Evolutionary conservation across 208 protist species (phyloP), one percentile per base, ranked within the genome.

Genomic region (Acanthamoeba triangularis): DNA sequence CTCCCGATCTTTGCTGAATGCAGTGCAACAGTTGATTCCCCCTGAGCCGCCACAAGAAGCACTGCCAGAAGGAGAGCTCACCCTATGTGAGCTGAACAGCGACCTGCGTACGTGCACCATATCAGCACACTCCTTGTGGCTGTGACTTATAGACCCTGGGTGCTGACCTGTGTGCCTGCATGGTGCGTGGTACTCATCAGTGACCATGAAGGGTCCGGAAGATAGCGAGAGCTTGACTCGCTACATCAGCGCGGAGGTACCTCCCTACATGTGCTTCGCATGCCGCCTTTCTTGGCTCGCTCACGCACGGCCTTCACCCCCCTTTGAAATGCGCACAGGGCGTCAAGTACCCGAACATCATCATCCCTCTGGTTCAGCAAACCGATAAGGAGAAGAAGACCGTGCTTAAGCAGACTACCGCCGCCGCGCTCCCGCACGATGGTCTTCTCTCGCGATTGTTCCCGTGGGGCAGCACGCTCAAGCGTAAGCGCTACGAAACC

Each of bases 1-100:
- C n/a, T 4, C 20, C 37, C 18, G 1, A n/a, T 80, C 16, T 80
- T 25, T 11, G 10, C 28, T 3, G 67, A 35, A 11, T 76, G 30
- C 76, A 88, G 80, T 88, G 41, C 80, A 88, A 63, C 80, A 88
- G 52, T 6, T 88, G 49, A 88, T 88, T 23, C 80, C 80, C 0
- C 80, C 80, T 0, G 80, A 88, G 80, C 80, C 80, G 30, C 80
- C 80, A 63, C 80, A 88, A 49, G 80, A 88, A 5, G 30, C n/a
- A 0, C 11, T 88, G 80, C 80, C 80, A 8, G 80, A 88, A 37
- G 87, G 87, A 25, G 61, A 92, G 61, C 61, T 92, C 63, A 92
- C 87, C 3, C 59, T 92, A 37, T 92, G 87, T 35, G 87, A 92
- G 28, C 87, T 92, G n/a, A 92, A 92, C 87, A 76, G 87, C 61